Conservation (phyloP, 1,139 yeast species). For the Kodamaea sp. region DNA sequence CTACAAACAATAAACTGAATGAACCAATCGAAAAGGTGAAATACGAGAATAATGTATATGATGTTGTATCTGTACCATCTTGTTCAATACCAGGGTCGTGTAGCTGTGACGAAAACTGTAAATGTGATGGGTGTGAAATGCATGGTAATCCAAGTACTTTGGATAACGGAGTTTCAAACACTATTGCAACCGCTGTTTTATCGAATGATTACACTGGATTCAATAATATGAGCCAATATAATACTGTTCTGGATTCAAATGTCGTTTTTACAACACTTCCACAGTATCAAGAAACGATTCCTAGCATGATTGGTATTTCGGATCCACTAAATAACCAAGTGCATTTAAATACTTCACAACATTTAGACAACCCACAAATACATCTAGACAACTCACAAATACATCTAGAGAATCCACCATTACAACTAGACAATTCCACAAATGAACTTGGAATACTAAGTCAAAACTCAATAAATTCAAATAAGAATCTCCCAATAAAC, state of each 20-base stretch:
- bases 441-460: too few species aligned
- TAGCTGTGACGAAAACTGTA: slow-evolving; percentile 44
- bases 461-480: too few species aligned
- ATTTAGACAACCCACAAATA: too few species aligned
- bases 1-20: background rate
- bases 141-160: slow-evolving; percentile 31
- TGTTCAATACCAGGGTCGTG: slow-evolving; percentile 52
- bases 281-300: background rate
- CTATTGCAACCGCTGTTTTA: background rate
- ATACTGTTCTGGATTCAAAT: slow-evolving; percentile 1
- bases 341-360: too few species aligned
- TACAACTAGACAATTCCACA: too few species aligned
- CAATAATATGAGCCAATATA: slow-evolving; percentile 5
- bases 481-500: too few species aligned
- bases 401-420: too few species aligned
- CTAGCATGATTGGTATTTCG: background rate
- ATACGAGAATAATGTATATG: slow-evolving; percentile 13
- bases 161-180: slow-evolving; percentile 9
- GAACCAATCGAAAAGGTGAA: background rate
- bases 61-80: slow-evolving; percentile 31
- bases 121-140: slow-evolving; percentile 46
- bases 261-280: slow-evolving; percentile 1
- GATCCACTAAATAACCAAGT: too few species aligned
- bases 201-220: slow-evolving; percentile 2
- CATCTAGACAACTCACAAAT: too few species aligned